Evolutionary conservation across 192 early-diverging fungal species (phyloP).

Genomic region (Chytriomyces sp.): DNA sequence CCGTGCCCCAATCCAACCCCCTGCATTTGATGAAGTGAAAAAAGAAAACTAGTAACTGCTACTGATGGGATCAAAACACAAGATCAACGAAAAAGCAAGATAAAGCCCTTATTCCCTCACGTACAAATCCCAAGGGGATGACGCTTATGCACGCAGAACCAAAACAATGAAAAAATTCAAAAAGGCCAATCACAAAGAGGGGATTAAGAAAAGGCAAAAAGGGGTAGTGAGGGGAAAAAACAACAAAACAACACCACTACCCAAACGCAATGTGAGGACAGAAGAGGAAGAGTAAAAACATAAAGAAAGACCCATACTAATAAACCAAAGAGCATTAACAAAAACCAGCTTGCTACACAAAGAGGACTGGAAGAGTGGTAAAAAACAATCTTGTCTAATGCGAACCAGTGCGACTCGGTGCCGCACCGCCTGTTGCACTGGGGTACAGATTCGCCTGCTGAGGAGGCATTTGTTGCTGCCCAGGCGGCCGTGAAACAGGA

Average conservation of each 20-base stretch:
- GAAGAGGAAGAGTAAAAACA: neutral
- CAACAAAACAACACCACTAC: neutral
- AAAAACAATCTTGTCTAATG: neutral
- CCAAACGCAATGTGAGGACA: neutral
- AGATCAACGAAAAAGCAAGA: too few species aligned
- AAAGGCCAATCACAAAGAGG: neutral
- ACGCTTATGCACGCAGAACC: neutral
- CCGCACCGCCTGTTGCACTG: too few species aligned
- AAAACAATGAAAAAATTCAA: neutral
- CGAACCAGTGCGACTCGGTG: neutral
- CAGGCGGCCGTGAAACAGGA: neutral
- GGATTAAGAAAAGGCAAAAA: neutral
- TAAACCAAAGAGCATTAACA: neutral
- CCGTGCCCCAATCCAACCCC: too few species aligned
- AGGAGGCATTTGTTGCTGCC: neutral
- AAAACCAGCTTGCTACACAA: neutral
- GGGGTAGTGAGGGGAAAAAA: neutral
- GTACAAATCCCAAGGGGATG: neutral
- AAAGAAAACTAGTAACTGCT: too few species aligned
- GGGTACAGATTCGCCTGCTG: neutral
- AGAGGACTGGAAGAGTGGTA: neutral
- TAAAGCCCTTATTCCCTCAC: too few species aligned
- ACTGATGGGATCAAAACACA: too few species aligned
- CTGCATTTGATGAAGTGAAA: too few species aligned
- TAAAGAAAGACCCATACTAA: neutral